Evolutionary conservation across 163 green algal genomes (phyloP).

Genomic region (Chlorella variabilis): DNA sequence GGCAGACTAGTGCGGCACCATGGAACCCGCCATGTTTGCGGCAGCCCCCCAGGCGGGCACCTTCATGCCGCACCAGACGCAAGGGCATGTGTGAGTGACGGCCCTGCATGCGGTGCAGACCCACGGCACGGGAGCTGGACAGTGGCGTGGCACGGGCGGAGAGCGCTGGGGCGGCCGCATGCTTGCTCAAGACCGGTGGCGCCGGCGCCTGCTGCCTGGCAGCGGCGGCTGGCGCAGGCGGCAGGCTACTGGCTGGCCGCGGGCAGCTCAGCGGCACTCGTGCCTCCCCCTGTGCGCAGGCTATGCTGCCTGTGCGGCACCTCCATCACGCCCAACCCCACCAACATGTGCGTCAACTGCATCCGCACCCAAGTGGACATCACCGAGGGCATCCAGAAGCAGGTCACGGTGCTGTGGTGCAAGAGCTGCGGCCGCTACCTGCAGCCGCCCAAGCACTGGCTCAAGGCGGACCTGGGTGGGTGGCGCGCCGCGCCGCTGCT

Average conservation of each 20-base stretch:
- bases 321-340: constrained; percentile 90
- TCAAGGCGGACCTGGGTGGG: constrained; percentile 77
- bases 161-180: not conserved
- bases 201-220: not conserved
- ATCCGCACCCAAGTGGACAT: constrained; percentile 98
- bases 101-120: not conserved
- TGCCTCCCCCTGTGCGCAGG: constrained; percentile 55
- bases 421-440: constrained; percentile 96
- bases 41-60: constrained; percentile 4
- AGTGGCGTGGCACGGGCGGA: not conserved
- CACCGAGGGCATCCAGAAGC: constrained; percentile 96
- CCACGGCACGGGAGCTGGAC: not conserved
- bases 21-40: constrained; percentile 22
- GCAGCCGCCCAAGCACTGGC: constrained; percentile 96
- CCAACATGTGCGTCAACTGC: constrained; percentile 99
- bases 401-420: constrained; percentile 92
- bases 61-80: constrained; percentile 53
- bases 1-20: too few species aligned
- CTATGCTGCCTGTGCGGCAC: constrained; percentile 97
- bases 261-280: not conserved
- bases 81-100: constrained; percentile 66
- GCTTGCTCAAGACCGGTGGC: not conserved
- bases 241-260: too few species aligned
- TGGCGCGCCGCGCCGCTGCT: not conserved
- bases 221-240: not conserved